Percentiles rank a stretch among this genome's conserved stretches.
phyloP scores from a whole-genome alignment of 2,329 filamentous ascomycete species.

The Paecilomyces formosus region DNA sequence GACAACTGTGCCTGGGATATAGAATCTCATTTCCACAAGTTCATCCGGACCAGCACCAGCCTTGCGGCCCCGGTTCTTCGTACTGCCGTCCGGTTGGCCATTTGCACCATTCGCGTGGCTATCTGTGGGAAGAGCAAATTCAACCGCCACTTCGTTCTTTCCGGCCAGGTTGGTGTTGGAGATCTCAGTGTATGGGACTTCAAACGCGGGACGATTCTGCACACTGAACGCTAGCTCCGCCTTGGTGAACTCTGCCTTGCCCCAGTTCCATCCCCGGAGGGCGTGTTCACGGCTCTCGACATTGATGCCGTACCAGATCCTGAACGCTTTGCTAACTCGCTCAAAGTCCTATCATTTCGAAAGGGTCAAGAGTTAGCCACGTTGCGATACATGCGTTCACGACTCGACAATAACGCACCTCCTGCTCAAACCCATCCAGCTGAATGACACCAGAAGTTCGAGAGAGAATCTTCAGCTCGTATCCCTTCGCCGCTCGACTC shows the following conservation, averaged over 20 bases:
- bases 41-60: constrained; percentile 84
- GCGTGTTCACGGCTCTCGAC: constrained; percentile 92
- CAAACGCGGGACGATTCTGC: constrained; percentile 91
- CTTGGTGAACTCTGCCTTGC: constrained; percentile 94
- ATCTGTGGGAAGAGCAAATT: constrained; percentile 73
- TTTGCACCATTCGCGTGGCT: constrained; percentile 66
- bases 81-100: constrained; percentile 63
- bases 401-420: constrained; percentile 43
- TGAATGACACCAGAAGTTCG: constrained; percentile 81
- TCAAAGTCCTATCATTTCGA: constrained; percentile 66
- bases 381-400: not conserved
- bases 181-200: constrained; percentile 94
- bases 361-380: not conserved
- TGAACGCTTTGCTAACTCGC: constrained; percentile 84
- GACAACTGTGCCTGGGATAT: constrained; percentile 84
- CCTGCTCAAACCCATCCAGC: constrained; percentile 88
- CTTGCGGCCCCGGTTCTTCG: constrained; percentile 72
- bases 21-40: constrained; percentile 97
- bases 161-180: constrained; percentile 96
- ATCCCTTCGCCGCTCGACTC: constrained; percentile 87
- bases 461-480: constrained; percentile 85
- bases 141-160: constrained; percentile 94
- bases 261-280: constrained; percentile 97
- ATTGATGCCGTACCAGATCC: constrained; percentile 93
- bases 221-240: constrained; percentile 94